Evolutionary conservation across 805 yeast species (phyloP).

Genomic region (Candida tibetensis): DNA sequence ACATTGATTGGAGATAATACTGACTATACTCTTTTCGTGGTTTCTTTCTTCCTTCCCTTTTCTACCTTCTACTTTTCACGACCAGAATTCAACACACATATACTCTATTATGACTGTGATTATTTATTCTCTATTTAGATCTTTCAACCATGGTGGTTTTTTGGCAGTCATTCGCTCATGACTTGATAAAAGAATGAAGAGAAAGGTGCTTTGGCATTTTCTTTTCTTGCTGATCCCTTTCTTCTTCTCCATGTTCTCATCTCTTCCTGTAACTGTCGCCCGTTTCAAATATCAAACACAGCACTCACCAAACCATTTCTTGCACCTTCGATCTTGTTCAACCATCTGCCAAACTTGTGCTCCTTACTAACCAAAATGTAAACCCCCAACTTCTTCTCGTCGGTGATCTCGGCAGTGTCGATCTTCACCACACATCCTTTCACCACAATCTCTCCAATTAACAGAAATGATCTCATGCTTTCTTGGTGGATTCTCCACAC

Average conservation of each 20-base stretch:
- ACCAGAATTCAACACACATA: no score
- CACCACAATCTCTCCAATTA: conserved; percentile 56
- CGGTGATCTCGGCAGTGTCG: conserved; percentile 49
- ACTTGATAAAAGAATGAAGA: no score
- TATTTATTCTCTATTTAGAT: no score
- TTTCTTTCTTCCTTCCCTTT: no score
- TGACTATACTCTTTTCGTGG: no score
- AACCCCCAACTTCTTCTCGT: conserved; percentile 47
- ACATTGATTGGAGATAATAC: no score
- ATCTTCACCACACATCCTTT: conserved; percentile 70
- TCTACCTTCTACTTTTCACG: no score
- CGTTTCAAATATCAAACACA: conserved; percentile 6
- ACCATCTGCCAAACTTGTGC: conserved; percentile 88
- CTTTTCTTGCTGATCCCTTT: not conserved
- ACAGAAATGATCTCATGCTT: conserved; percentile 57
- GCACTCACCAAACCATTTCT: conserved; percentile 59
- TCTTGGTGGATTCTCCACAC: conserved; percentile 71
- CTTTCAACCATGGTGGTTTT: no score
- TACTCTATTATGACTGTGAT: no score
- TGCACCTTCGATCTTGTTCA: conserved; percentile 56
- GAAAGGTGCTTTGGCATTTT: no score
- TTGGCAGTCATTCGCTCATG: no score
- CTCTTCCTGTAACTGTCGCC: not conserved
- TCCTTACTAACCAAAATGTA: conserved; percentile 77
- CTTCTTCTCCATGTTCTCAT: not conserved